Base-by-base conservation (phyloP, 176 grass and related monocot species). In the Pontederia paniculata region DNA sequence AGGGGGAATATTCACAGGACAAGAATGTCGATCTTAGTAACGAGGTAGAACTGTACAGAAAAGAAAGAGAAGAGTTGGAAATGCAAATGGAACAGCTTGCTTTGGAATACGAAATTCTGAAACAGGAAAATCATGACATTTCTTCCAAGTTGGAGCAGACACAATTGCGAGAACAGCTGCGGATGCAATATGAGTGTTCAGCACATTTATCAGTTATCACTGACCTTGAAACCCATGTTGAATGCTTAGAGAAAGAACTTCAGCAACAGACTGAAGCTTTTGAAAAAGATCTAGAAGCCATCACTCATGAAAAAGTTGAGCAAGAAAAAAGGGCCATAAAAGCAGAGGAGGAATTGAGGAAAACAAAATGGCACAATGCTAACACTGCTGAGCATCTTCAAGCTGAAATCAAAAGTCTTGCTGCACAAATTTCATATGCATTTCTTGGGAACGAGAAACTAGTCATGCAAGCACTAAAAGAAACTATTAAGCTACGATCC, bases 71-170 rank as follows among this genome's bases (percentile, higher is more conserved):
- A 63, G 87, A 93, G 18, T 74, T 93, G 0, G 94, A 98, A 78
- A 88, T 98, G 94, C 94, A 98, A 76, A 98, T 98, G 87, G 94
- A 98, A 62, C 94, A 98, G 58, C 79, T 98, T 66, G 94, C 87
- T 67, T 81, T 98, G 67, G 94, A 98, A 56, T 98, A 98, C 23
- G 94, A 98, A 83, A 98, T 98, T 75, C 25, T 98, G 55, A 98
- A 98, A 54, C 94, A 98, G 79, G 94, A 98, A 77, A 93, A 93
- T 72, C 94, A 98, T 77, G 94, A 98, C 48, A 73, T 93, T 48
- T 78, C 94, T 71, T 66, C 70, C 9, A 91, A 75, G 74, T 70
- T 98, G 20, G 94, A 98, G 82, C 87, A 98, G 72, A 80, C 75
- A 31, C 83, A 93, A 42, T 69, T 98, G 57, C 73, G 87, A 43